Conservation (phyloP, 345 rosid species). For the Nasturtium officinale region DNA sequence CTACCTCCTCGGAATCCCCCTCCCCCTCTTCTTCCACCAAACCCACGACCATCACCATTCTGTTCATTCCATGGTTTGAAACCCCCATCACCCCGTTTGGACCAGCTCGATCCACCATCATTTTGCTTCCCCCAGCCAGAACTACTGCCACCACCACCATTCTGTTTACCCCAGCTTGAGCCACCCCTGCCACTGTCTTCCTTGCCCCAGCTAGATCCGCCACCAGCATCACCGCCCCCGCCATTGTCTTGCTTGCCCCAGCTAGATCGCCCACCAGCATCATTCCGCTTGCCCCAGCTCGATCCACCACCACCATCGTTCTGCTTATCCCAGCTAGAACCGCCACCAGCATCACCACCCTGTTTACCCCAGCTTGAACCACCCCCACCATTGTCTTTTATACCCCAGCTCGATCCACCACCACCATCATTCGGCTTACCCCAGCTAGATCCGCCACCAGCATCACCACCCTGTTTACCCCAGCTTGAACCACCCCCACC, state of each 20-base stretch:
- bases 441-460: no score
- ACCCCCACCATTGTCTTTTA: not conserved
- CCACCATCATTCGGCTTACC: conserved; percentile 7
- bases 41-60: conserved; percentile 46
- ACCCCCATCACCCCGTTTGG: conserved; percentile 21
- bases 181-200: not conserved
- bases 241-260: conserved; percentile 11
- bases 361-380: not conserved
- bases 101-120: conserved; percentile 28
- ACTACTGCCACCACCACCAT: conserved; percentile 33
- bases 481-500: no score
- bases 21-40: conserved; percentile 41
- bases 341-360: not conserved
- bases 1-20: conserved; percentile 47
- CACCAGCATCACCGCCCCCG: not conserved
- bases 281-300: conserved; percentile 23
- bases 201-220: conserved; percentile 12
- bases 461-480: conserved; percentile 9
- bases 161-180: conserved; percentile 15
- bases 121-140: conserved; percentile 35
- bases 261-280: not conserved
- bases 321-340: conserved; percentile 28
- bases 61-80: conserved; percentile 29
- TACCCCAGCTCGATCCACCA: conserved; percentile 15
- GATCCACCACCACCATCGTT: not conserved